Evolutionary conservation across 2,329 filamentous ascomycete species (phyloP).

Genomic region (Sclerotinia spermophila): DNA sequence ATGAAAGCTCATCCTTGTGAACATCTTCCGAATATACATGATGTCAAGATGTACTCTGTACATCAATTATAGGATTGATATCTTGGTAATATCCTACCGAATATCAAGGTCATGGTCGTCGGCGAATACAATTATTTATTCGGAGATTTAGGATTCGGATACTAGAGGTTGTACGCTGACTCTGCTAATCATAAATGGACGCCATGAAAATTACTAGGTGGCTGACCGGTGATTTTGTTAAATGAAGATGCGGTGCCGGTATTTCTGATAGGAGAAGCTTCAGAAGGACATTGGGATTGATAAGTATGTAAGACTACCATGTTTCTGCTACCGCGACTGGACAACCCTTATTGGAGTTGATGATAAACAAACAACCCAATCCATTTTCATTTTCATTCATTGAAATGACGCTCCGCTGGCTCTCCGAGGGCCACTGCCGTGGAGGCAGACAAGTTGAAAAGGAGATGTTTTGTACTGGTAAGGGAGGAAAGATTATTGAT

Average conservation of each 20-base stretch:
- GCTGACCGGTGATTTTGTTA: background rate
- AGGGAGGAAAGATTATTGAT: background rate
- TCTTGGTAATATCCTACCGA: background rate
- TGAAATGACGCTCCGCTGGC: background rate
- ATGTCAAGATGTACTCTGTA: background rate
- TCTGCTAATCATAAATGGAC: background rate
- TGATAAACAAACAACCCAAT: background rate
- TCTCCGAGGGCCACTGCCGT: background rate
- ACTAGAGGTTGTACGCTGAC: background rate
- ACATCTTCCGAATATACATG: background rate
- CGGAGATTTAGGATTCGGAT: background rate
- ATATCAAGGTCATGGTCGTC: background rate
- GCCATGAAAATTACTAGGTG: background rate
- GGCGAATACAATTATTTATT: background rate
- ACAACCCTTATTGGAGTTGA: background rate
- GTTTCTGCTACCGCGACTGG: too few species aligned
- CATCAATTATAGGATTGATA: background rate
- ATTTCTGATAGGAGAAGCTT: background rate
- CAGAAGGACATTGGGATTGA: background rate
- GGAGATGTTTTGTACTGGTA: too few species aligned
- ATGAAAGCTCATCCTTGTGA: background rate
- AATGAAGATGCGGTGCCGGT: background rate
- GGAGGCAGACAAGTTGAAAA: background rate
- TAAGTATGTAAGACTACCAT: background rate
- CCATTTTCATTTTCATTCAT: background rate